phyloP scores from a whole-genome alignment of 495 filamentous ascomycete genomes.

The Neohortaea acidophila region DNA sequence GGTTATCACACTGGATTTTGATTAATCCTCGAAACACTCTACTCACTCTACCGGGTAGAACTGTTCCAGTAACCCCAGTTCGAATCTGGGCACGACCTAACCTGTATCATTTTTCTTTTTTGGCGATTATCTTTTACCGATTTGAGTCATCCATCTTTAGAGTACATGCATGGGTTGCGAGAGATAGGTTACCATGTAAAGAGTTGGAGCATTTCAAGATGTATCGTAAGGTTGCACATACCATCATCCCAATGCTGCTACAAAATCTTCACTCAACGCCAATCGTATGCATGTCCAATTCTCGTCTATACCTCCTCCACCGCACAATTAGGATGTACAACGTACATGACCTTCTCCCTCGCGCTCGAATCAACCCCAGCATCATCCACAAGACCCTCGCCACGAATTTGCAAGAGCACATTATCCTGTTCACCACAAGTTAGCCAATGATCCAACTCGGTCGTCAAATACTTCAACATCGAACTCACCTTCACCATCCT shows the following conservation, averaged over 20 bases:
- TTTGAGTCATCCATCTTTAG: too few species aligned
- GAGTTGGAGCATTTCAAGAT: too few species aligned
- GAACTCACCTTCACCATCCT: slow-evolving; percentile 80
- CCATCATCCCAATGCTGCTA: too few species aligned
- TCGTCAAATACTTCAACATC: background rate
- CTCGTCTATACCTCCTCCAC: slow-evolving; percentile 9
- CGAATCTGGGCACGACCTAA: background rate
- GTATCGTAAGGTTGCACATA: too few species aligned
- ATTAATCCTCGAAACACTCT: background rate
- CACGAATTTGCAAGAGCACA: slow-evolving; percentile 77
- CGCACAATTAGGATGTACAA: slow-evolving; percentile 78
- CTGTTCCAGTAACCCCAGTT: slow-evolving; percentile 9
- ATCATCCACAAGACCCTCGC: slow-evolving; percentile 57
- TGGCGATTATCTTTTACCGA: too few species aligned
- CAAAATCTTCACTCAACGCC: too few species aligned
- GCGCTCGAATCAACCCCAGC: slow-evolving; percentile 35
- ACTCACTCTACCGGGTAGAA: too few species aligned
- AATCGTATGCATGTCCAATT: too few species aligned
- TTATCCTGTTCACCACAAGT: slow-evolving; percentile 52
- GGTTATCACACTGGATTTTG: slow-evolving; percentile 6
- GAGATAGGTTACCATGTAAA: too few species aligned
- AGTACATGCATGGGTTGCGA: too few species aligned
- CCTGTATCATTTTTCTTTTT: background rate
- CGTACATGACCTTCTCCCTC: slow-evolving; percentile 55
- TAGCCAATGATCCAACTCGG: slow-evolving; percentile 3